A percentile compares a stretch with the other conserved stretches of the same genome.
Conservation (phyloP, 306 rosid genomes). For the Quercus cerris region DNA sequence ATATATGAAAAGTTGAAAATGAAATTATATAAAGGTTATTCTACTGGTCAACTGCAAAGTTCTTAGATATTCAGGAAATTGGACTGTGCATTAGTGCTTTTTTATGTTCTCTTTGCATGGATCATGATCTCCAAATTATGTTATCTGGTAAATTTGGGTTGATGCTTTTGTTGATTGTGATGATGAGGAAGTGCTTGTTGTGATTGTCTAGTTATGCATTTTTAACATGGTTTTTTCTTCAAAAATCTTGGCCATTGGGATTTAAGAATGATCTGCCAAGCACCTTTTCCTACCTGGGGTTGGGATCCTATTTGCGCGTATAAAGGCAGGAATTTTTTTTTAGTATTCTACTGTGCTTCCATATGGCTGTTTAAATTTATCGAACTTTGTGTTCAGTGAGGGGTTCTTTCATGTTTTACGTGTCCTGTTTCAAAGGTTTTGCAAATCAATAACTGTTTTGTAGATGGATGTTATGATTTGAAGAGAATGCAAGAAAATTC, state of each 20-base stretch:
- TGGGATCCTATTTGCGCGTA: background rate
- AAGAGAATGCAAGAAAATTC: background rate
- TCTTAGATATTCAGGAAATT: background rate
- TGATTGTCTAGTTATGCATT: background rate
- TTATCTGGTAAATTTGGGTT: background rate
- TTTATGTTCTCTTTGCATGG: background rate
- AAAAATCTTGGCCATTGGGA: background rate
- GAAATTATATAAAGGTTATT: background rate
- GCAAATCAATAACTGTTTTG: background rate
- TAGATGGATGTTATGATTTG: background rate
- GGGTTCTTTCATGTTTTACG: background rate
- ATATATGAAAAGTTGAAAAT: background rate
- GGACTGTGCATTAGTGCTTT: background rate
- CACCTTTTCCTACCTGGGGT: background rate
- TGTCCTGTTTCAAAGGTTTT: background rate
- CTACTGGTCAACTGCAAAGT: background rate
- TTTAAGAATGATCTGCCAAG: background rate
- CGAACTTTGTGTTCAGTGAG: background rate
- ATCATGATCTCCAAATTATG: background rate
- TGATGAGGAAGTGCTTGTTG: background rate
- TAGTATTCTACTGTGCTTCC: background rate
- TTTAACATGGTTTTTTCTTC: background rate
- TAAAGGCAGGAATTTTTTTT: background rate
- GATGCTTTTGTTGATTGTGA: background rate
- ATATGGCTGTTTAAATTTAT: background rate